A percentile compares a stretch with the other conserved stretches of the same genome.
phyloP scores from a whole-genome alignment of 2,329 filamentous ascomycete species.

The Fusarium duplospermum region DNA sequence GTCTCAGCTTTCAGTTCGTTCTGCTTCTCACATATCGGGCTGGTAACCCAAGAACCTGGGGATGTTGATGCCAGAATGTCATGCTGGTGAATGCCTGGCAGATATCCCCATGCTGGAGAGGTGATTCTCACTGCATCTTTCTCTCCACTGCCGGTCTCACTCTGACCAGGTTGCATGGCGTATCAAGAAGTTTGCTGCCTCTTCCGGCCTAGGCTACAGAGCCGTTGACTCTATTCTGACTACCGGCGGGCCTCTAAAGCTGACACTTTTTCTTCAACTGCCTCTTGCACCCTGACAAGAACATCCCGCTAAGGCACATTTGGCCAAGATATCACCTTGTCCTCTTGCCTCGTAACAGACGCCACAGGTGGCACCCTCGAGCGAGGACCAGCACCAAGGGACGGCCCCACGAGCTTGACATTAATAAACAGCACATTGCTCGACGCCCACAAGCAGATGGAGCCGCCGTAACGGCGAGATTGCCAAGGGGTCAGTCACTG shows the following conservation, averaged over 20 bases:
- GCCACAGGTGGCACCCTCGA: constrained; percentile 23
- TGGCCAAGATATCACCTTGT: constrained; percentile 19
- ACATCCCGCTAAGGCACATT: constrained; percentile 11
- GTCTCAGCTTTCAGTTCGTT: constrained; percentile 26
- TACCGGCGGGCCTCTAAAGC: constrained; percentile 17
- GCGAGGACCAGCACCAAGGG: constrained; percentile 12
- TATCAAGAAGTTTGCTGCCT: constrained; percentile 18
- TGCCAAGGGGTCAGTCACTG: constrained; percentile 32
- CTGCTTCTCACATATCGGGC: not conserved
- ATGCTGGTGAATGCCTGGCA: constrained; percentile 14
- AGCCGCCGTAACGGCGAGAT: constrained; percentile 26
- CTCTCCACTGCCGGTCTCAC: constrained; percentile 22
- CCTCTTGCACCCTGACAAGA: constrained; percentile 1
- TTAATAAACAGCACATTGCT: constrained; percentile 29
- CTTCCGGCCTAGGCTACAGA: constrained; percentile 20
- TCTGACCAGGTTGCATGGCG: constrained; percentile 5
- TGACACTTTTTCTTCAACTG: constrained; percentile 14
- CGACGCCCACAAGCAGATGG: constrained; percentile 10
- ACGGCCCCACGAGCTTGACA: constrained; percentile 34
- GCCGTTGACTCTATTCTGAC: constrained; percentile 34
- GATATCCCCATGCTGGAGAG: not conserved
- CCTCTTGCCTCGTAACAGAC: constrained; percentile 13
- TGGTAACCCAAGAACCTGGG: constrained; percentile 11
- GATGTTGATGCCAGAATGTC: constrained; percentile 17
- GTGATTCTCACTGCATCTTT: constrained; percentile 2